Evolutionary conservation across 768 basidiomycete species (phyloP).

Genomic region (Lactarius indigo): DNA sequence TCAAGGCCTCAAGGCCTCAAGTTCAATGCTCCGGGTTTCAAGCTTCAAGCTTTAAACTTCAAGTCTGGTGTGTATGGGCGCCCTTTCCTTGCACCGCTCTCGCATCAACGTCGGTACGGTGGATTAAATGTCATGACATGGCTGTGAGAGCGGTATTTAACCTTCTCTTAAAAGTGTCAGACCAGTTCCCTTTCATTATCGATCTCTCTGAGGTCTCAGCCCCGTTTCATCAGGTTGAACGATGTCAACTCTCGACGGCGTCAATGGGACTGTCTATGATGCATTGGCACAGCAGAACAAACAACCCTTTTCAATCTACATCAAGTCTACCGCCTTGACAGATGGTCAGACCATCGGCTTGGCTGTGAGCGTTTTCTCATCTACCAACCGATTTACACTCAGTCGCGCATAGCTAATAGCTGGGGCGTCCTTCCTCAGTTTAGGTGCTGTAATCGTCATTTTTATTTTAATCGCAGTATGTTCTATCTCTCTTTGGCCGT

Average conservation of each 20-base stretch:
- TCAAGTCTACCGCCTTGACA: constrained; percentile 27
- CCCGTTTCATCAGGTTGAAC: background rate
- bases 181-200: background rate
- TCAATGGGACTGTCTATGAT: constrained; percentile 1
- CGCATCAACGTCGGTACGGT: background rate
- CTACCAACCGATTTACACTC: background rate
- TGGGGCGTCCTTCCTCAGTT: constrained; percentile 28
- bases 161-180: background rate
- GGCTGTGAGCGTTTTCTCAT: constrained; percentile 28
- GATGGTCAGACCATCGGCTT: constrained; percentile 37
- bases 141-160: background rate
- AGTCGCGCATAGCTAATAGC: constrained; percentile 31
- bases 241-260: background rate
- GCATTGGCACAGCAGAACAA: background rate
- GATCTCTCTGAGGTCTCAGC: background rate
- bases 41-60: background rate
- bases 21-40: no score
- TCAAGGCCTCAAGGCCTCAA: background rate
- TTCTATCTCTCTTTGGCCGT: background rate
- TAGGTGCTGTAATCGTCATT: background rate
- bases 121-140: background rate
- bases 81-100: background rate
- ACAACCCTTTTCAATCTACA: background rate
- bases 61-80: no score
- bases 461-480: constrained; percentile 12